A percentile compares a stretch with the other conserved stretches of the same genome.
phyloP scores from a whole-genome alignment of 306 rosid genomes.

The Quercus cerris region DNA sequence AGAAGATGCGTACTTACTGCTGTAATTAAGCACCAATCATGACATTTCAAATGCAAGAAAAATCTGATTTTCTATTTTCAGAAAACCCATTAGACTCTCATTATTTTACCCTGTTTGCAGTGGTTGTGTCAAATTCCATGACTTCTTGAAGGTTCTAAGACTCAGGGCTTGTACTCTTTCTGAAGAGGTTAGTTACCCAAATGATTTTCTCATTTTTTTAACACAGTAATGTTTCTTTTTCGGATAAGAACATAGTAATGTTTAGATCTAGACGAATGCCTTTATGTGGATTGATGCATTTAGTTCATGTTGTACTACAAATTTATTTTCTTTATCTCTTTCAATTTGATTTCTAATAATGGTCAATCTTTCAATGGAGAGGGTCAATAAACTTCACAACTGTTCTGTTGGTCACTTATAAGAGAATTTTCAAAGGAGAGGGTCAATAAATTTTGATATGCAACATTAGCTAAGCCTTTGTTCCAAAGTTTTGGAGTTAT shows the following conservation, averaged over 20 bases:
- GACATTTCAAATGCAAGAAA: neutral
- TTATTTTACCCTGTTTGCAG: conserved; percentile 45
- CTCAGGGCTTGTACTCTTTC: conserved; percentile 63
- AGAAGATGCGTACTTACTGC: neutral
- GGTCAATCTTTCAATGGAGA: neutral
- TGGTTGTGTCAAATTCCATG: conserved; percentile 66
- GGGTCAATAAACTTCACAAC: neutral
- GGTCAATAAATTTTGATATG: too few species aligned
- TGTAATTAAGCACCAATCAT: neutral
- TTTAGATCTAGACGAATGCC: neutral
- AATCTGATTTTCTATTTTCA: neutral
- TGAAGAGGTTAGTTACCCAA: conserved; percentile 62
- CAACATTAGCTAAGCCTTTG: too few species aligned
- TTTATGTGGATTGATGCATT: neutral
- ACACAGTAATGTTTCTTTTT: neutral
- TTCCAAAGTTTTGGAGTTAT: too few species aligned
- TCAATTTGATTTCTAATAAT: neutral
- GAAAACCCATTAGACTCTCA: neutral
- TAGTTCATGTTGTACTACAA: neutral
- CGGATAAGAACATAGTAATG: neutral
- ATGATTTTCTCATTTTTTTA: neutral
- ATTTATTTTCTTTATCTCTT: neutral
- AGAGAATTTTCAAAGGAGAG: too few species aligned
- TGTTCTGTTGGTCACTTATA: neutral
- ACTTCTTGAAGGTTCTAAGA: conserved; percentile 67